These are phyloP conservation scores for Teratosphaeria nubilosa DNA, from an alignment of 2,329 filamentous ascomycete genomes.

Conservation along the genomic window DNA sequence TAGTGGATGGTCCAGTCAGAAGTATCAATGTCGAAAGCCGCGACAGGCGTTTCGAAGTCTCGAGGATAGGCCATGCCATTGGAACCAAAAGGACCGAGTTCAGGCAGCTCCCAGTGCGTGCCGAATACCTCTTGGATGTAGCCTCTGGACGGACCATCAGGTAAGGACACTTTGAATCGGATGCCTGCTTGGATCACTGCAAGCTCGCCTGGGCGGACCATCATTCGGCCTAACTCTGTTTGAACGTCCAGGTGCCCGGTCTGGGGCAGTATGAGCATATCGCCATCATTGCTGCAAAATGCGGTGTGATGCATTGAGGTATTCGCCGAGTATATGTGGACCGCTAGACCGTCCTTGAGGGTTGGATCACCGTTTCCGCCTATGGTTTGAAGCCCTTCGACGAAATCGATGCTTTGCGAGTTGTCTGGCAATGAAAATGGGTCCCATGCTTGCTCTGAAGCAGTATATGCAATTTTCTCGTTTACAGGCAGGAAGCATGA, in stretches of 20 bases:
- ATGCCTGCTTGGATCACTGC: slow-evolving; percentile 55
- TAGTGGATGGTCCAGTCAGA: slow-evolving; percentile 46
- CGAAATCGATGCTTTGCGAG: slow-evolving; percentile 9
- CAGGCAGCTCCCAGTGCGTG: slow-evolving; percentile 41
- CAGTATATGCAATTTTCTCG: slow-evolving; percentile 2
- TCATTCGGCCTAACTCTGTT: slow-evolving; percentile 53
- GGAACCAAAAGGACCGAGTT: slow-evolving; percentile 54
- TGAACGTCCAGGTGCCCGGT: slow-evolving; percentile 54
- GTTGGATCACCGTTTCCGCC: slow-evolving; percentile 14
- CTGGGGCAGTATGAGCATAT: slow-evolving; percentile 55
- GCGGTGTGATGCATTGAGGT: slow-evolving; percentile 32
- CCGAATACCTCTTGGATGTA: slow-evolving; percentile 59
- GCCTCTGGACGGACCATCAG: slow-evolving; percentile 49
- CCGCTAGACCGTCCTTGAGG: slow-evolving; percentile 10
- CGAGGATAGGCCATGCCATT: slow-evolving; percentile 54
- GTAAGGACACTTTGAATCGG: slow-evolving; percentile 47
- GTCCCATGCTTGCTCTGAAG: slow-evolving; percentile 8
- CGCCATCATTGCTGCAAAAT: slow-evolving; percentile 71
- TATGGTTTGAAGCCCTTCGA: slow-evolving; percentile 14
- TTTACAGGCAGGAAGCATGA: slow-evolving; percentile 10
- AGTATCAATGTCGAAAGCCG: slow-evolving; percentile 43
- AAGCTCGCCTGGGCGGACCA: slow-evolving; percentile 55
- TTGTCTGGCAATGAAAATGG: slow-evolving; percentile 7
- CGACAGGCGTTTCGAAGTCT: slow-evolving; percentile 53
- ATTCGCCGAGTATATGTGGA: slow-evolving; percentile 14